Evolutionary conservation across 2,329 filamentous ascomycete species (phyloP).

Genomic region (Cladosporium velox): DNA sequence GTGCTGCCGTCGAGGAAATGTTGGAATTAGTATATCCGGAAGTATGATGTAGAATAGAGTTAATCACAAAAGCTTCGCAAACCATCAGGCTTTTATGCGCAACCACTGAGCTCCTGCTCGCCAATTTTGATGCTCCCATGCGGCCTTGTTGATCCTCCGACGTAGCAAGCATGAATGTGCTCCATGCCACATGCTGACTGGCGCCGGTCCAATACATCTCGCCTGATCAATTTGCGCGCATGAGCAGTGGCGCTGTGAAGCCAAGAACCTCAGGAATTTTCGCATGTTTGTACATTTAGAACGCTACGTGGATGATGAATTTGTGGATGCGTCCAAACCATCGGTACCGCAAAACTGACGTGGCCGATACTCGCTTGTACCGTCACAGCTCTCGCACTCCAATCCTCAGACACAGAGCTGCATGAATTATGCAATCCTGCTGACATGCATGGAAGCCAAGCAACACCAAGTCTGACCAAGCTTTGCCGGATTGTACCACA

Average conservation of each 20-base stretch:
- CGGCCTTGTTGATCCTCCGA: background rate
- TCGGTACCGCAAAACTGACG: background rate
- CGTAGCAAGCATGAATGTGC: background rate
- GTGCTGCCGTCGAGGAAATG: background rate
- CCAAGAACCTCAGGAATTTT: background rate
- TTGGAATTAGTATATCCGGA: background rate
- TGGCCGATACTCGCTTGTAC: rapidly evolving
- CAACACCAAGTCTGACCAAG: background rate
- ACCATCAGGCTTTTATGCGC: background rate
- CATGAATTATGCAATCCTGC: background rate
- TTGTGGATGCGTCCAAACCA: background rate
- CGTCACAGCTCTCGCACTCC: background rate
- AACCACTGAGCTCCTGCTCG: background rate
- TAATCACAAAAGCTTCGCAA: background rate
- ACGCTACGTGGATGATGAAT: background rate
- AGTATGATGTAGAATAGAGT: background rate
- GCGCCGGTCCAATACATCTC: background rate
- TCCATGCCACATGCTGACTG: background rate
- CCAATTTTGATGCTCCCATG: background rate
- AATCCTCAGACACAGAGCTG: background rate
- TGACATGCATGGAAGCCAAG: background rate
- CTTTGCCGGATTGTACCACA: background rate
- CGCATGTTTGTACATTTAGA: background rate
- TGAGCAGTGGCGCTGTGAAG: background rate
- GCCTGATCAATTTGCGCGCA: too few species aligned